Percentiles rank a stretch among this genome's conserved stretches.
Evolutionary conservation across 345 rosid species (phyloP).

Genomic region (Barbarea vulgaris): DNA sequence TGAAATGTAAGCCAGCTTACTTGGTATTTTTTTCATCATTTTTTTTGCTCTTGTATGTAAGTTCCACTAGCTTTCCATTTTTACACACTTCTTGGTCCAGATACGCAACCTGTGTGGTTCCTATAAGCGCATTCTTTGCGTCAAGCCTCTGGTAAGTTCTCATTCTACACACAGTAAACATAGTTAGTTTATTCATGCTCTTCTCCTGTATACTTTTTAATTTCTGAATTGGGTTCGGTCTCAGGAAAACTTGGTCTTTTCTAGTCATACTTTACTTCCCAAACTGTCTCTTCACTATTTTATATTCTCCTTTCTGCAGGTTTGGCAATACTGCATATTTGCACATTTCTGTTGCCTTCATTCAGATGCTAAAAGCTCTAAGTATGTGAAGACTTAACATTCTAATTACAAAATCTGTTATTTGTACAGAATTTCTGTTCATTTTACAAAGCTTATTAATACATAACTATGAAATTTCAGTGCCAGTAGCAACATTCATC

Average conservation of each 20-base stretch:
- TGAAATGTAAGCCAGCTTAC: constrained; percentile 68
- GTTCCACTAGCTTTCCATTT: constrained; percentile 13
- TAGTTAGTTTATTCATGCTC: neutral
- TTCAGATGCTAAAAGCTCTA: constrained; percentile 98
- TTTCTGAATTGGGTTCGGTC: neutral
- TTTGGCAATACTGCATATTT: constrained; percentile 95
- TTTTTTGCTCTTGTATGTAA: neutral
- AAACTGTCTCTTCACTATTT: constrained; percentile 2
- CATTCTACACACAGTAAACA: constrained; percentile 5
- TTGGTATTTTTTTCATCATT: neutral
- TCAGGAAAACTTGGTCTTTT: neutral
- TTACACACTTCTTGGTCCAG: constrained; percentile 45
- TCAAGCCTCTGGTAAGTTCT: constrained; percentile 92
- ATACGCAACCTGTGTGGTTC: constrained; percentile 89
- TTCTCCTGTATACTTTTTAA: constrained; percentile 3
- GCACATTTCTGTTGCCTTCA: constrained; percentile 93
- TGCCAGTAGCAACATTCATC: constrained; percentile 93
- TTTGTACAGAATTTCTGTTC: constrained; percentile 3
- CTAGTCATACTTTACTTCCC: constrained; percentile 2
- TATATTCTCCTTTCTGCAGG: constrained; percentile 55
- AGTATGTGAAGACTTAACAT: constrained; percentile 56
- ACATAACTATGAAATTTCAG: constrained; percentile 55
- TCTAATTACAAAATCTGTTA: constrained; percentile 23
- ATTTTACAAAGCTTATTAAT: constrained; percentile 31
- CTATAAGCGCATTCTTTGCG: constrained; percentile 96